Evolutionary conservation across 176 grass and related monocot genomes (phyloP).

Genomic region (Pontederia paniculata): DNA sequence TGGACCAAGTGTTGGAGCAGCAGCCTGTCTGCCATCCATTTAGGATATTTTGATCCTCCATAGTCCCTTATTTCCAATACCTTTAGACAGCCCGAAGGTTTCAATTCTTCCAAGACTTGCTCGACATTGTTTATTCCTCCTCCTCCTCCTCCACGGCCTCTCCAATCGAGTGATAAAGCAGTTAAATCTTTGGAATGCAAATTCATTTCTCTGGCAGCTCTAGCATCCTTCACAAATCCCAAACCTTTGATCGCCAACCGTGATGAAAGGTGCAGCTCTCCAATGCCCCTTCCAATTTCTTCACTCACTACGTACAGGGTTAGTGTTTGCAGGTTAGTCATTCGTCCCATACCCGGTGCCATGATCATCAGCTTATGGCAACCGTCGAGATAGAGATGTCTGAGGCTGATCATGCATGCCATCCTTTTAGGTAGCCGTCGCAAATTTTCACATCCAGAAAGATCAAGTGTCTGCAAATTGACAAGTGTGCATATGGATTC

Average conservation of each 20-base stretch:
- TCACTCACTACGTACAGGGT: conserved; percentile 4
- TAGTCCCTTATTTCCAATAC: not conserved
- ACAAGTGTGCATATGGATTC: not conserved
- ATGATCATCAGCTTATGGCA: conserved; percentile 7
- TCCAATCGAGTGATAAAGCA: conserved; percentile 3
- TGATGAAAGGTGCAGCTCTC: conserved; percentile 19
- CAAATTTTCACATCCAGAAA: not conserved
- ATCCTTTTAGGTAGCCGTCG: conserved; percentile 6
- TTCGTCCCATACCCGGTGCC: conserved; percentile 7
- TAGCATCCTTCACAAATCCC: not conserved
- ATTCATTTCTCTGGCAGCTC: conserved; percentile 5
- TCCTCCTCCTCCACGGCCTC: not conserved
- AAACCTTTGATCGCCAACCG: not conserved
- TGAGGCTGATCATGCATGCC: conserved; percentile 7
- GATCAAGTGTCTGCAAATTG: conserved; percentile 9
- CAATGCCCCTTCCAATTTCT: conserved; percentile 5
- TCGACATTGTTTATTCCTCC: not conserved
- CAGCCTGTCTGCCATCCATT: conserved; percentile 6
- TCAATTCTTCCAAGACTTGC: conserved; percentile 18
- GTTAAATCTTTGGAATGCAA: conserved; percentile 8
- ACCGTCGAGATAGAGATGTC: not conserved
- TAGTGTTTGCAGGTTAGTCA: conserved; percentile 5
- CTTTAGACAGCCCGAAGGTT: conserved; percentile 2
- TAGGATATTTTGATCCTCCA: not conserved
- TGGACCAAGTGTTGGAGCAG: conserved; percentile 12